These are phyloP conservation scores for Boletus reticuloceps DNA, from an alignment of 768 basidiomycete genomes.

Conservation along the genomic window DNA sequence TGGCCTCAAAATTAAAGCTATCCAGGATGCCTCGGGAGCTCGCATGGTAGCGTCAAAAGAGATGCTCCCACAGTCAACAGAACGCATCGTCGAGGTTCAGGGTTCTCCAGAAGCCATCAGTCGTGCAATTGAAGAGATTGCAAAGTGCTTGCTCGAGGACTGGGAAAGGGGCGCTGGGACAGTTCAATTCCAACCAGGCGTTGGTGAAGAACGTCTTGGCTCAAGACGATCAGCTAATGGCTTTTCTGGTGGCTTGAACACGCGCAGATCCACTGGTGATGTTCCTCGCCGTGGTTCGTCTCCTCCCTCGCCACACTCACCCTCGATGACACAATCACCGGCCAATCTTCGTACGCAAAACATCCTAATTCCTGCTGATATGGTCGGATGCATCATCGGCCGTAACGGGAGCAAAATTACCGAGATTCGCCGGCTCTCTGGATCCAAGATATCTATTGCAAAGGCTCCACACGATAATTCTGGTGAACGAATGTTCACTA, in stretches of 20 bases:
- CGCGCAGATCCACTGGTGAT: slow-evolving; percentile 70
- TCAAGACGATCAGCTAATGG: slow-evolving; percentile 52
- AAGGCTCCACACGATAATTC: slow-evolving; percentile 99
- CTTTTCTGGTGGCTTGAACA: slow-evolving; percentile 45
- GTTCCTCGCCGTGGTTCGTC: slow-evolving; percentile 41
- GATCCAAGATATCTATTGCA: slow-evolving; percentile 97
- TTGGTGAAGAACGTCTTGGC: slow-evolving; percentile 63
- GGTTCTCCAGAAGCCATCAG: slow-evolving; percentile 91
- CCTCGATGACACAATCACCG: slow-evolving; percentile 53
- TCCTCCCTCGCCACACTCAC: slow-evolving; percentile 35
- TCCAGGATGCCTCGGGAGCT: slow-evolving; percentile 93
- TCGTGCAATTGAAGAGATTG: slow-evolving; percentile 93
- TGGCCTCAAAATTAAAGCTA: slow-evolving; percentile 98
- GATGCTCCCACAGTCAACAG: slow-evolving; percentile 98
- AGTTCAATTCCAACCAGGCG: slow-evolving; percentile 92
- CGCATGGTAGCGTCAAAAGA: slow-evolving; percentile 99
- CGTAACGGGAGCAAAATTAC: slow-evolving; percentile 98
- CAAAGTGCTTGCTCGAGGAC: slow-evolving; percentile 91
- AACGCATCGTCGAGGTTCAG: slow-evolving; percentile 97
- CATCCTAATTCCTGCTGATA: slow-evolving; percentile 98
- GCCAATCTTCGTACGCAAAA: slow-evolving; percentile 96
- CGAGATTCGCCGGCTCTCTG: slow-evolving; percentile 96
- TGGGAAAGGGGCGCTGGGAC: slow-evolving; percentile 95
- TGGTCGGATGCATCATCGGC: slow-evolving; percentile 97
- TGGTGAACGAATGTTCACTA: slow-evolving; percentile 99